Conservation (phyloP, 2,329 filamentous ascomycete genomes). For the Gliomastix tumulicola region DNA sequence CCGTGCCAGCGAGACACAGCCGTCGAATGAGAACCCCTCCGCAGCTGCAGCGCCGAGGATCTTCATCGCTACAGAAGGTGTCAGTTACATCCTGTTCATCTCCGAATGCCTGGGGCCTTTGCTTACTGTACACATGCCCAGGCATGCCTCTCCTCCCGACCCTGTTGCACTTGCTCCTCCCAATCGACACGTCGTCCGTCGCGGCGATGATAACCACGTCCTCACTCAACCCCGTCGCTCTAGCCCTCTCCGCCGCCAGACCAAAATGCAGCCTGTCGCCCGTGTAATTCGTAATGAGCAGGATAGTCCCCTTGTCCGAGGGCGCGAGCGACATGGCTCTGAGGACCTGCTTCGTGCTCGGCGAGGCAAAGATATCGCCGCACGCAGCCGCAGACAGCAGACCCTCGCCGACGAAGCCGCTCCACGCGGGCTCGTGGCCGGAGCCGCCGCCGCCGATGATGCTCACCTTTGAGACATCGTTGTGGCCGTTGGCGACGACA, state of each 20-base stretch:
- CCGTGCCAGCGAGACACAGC: conserved; percentile 52
- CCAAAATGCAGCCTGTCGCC: conserved; percentile 68
- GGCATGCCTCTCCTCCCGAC: conserved; percentile 68
- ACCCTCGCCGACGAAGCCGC: conserved; percentile 63
- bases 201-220: conserved; percentile 66
- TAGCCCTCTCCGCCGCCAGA: conserved; percentile 67
- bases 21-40: conserved; percentile 43
- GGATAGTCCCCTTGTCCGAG: conserved; percentile 54
- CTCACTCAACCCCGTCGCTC: conserved; percentile 38
- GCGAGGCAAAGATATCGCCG: conserved; percentile 70
- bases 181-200: conserved; percentile 68
- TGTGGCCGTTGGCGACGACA: conserved; percentile 28
- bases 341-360: conserved; percentile 65
- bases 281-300: conserved; percentile 72
- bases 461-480: conserved; percentile 13
- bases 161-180: conserved; percentile 57
- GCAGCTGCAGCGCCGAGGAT: conserved; percentile 61
- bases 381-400: conserved; percentile 63
- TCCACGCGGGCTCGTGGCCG: conserved; percentile 68
- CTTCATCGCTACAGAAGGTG: conserved; percentile 45
- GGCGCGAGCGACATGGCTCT: conserved; percentile 56
- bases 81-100: neutral
- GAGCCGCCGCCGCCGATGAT: conserved; percentile 56
- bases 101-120: conserved; percentile 22
- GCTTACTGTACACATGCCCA: conserved; percentile 46